Percentiles rank a stretch among this genome's conserved stretches.
phyloP scores from a whole-genome alignment of 495 filamentous ascomycete genomes.

The Aspergillus sclerotioniger region DNA sequence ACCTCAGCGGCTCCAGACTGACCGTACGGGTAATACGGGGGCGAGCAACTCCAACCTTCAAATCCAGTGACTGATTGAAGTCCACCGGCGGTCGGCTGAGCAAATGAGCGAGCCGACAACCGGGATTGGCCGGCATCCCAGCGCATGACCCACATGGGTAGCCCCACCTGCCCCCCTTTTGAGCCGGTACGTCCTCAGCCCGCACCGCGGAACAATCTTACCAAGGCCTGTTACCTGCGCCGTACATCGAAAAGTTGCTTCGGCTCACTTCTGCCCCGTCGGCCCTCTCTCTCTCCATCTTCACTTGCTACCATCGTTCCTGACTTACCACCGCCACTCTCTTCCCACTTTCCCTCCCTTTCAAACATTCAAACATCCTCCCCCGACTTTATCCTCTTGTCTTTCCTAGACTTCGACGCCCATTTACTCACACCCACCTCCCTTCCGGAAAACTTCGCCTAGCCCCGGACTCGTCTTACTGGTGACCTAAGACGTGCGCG shows the following conservation, averaged over 20 bases:
- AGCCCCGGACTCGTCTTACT: neutral
- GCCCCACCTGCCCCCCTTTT: slow-evolving; percentile 15
- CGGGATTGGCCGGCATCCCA: slow-evolving; percentile 2
- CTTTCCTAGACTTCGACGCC: neutral
- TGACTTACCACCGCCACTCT: neutral
- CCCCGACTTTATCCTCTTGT: neutral
- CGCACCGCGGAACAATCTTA: slow-evolving; percentile 5
- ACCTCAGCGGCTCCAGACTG: neutral
- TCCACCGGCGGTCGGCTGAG: slow-evolving; percentile 4
- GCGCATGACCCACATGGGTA: slow-evolving; percentile 1
- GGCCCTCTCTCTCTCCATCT: neutral
- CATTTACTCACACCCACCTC: neutral
- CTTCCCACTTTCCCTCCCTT: neutral
- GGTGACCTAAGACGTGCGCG: neutral
- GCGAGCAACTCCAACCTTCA: neutral
- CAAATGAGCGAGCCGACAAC: neutral
- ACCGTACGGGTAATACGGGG: neutral
- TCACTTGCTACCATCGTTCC: neutral
- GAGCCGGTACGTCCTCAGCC: slow-evolving; percentile 11
- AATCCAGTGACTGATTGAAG: neutral
- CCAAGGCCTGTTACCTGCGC: slow-evolving; percentile 3
- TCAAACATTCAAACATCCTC: neutral
- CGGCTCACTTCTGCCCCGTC: neutral
- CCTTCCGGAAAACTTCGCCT: neutral
- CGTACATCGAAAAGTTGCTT: neutral